Percentiles rank a stretch among this genome's conserved stretches.
phyloP scores from a whole-genome alignment of 2,329 filamentous ascomycete species.

The Colletotrichum musicola region DNA sequence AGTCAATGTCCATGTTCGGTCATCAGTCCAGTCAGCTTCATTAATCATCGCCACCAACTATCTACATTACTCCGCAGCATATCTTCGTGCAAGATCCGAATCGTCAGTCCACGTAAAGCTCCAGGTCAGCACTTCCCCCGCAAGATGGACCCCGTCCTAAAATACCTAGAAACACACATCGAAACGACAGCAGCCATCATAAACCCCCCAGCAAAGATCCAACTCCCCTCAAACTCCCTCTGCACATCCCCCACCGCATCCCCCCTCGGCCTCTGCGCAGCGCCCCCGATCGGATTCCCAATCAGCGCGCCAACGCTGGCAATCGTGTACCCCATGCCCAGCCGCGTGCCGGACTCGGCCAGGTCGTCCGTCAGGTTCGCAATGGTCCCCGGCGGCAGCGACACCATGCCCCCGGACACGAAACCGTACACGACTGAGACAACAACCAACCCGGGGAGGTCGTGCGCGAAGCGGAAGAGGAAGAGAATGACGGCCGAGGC shows the following conservation, averaged over 20 bases:
- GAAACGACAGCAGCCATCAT: constrained; percentile 27
- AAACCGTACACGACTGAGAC: constrained; percentile 37
- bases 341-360: constrained; percentile 30
- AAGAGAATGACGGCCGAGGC: constrained; percentile 30
- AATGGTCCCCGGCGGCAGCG: constrained; percentile 37
- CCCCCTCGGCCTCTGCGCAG: constrained; percentile 13
- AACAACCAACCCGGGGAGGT: constrained; percentile 32
- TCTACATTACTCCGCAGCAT: neutral
- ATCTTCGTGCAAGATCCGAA: neutral
- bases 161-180: constrained; percentile 17
- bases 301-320: constrained; percentile 35
- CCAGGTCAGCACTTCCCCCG: constrained; percentile 16
- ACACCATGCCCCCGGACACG: constrained; percentile 38
- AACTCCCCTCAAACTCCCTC: constrained; percentile 30
- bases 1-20: no score
- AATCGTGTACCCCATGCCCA: constrained; percentile 40
- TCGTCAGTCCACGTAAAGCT: neutral
- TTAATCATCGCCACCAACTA: no score
- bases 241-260: constrained; percentile 8
- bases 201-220: constrained; percentile 29
- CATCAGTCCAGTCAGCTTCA: no score
- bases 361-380: constrained; percentile 32
- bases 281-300: constrained; percentile 38
- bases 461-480: constrained; percentile 21
- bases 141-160: constrained; percentile 19